These are phyloP conservation scores for Rhododendron ovatum DNA, from an alignment of 148 eudicot genomes.

Conservation along the genomic window DNA sequence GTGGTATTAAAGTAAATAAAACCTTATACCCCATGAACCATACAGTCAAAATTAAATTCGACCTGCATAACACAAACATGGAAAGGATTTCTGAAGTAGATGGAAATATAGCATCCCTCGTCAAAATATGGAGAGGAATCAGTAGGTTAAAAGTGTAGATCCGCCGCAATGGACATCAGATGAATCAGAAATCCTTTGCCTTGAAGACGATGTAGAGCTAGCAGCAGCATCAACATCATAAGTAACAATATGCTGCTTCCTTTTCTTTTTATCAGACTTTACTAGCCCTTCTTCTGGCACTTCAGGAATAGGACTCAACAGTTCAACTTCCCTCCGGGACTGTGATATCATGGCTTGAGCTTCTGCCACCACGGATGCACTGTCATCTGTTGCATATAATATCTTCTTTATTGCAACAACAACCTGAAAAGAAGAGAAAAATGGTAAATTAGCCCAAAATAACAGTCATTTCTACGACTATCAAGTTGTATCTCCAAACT, in stretches of 20 bases:
- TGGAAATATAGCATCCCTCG: background rate
- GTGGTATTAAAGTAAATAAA: background rate
- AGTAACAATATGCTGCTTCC: slow-evolving; percentile 60
- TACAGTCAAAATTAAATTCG: background rate
- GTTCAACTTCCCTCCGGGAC: slow-evolving; percentile 27
- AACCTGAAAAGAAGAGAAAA: slow-evolving; percentile 33
- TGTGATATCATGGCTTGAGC: slow-evolving; percentile 65
- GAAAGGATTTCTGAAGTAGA: background rate
- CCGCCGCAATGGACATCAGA: slow-evolving; percentile 71
- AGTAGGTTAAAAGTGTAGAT: slow-evolving; percentile 52
- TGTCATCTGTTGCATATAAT: slow-evolving; percentile 69
- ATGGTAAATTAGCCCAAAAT: background rate
- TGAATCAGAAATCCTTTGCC: slow-evolving; percentile 70
- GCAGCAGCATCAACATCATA: slow-evolving; percentile 70
- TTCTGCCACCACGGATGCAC: slow-evolving; percentile 59
- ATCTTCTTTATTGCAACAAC: slow-evolving; percentile 68
- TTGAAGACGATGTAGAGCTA: slow-evolving; percentile 49
- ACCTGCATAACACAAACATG: background rate
- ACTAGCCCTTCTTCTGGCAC: slow-evolving; percentile 30
- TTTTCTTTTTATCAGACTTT: slow-evolving; percentile 52
- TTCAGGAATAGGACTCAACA: slow-evolving; percentile 32
- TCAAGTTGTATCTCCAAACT: background rate
- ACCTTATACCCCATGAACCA: background rate
- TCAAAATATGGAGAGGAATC: slow-evolving; percentile 10
- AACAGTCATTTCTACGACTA: background rate